Percentiles rank a stretch among this genome's conserved stretches.
phyloP scores from a whole-genome alignment of 1,284 basidiomycete genomes.

The Apiotrichum domesticum region DNA sequence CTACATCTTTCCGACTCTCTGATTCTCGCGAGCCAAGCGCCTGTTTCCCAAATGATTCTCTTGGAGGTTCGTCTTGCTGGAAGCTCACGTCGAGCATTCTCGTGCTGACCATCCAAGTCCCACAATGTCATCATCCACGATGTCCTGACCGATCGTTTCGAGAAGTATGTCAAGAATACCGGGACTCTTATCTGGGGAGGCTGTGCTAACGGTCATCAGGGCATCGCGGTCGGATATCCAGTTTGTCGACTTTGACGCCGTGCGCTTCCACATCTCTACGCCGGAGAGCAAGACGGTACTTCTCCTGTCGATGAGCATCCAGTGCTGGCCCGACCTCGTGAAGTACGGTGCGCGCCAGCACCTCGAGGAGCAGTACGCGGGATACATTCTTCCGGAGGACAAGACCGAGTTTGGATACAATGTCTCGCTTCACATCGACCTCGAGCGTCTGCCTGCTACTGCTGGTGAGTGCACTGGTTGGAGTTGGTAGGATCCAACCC shows the following conservation, averaged over 20 bases:
- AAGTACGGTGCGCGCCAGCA: conserved; percentile 79
- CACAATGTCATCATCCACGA: conserved; percentile 90
- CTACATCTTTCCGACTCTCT: too few relatives aligned
- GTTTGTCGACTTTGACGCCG: conserved; percentile 97
- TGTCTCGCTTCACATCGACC: conserved; percentile 78
- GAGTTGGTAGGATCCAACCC: neutral
- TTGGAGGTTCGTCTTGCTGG: conserved; percentile 55
- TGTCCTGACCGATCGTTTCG: conserved; percentile 81
- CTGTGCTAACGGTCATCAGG: conserved; percentile 48
- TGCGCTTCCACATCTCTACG: conserved; percentile 87
- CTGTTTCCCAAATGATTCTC: conserved; percentile 56
- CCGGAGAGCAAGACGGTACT: conserved; percentile 71
- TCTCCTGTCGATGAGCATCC: conserved; percentile 90
- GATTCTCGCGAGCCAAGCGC: too few relatives aligned
- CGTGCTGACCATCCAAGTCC: conserved; percentile 51
- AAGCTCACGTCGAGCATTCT: too few relatives aligned
- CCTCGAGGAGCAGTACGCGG: conserved; percentile 76
- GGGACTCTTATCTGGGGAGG: neutral
- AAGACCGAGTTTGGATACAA: conserved; percentile 76
- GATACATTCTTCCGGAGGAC: conserved; percentile 49
- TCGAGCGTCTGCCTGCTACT: conserved; percentile 72
- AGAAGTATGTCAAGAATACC: conserved; percentile 58
- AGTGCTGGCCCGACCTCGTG: conserved; percentile 92
- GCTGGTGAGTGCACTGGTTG: conserved; percentile 57
- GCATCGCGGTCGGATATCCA: conserved; percentile 85